These are phyloP conservation scores for Geotrichum macrosporum DNA, from an alignment of 1,139 yeast species.

Conservation along the genomic window DNA sequence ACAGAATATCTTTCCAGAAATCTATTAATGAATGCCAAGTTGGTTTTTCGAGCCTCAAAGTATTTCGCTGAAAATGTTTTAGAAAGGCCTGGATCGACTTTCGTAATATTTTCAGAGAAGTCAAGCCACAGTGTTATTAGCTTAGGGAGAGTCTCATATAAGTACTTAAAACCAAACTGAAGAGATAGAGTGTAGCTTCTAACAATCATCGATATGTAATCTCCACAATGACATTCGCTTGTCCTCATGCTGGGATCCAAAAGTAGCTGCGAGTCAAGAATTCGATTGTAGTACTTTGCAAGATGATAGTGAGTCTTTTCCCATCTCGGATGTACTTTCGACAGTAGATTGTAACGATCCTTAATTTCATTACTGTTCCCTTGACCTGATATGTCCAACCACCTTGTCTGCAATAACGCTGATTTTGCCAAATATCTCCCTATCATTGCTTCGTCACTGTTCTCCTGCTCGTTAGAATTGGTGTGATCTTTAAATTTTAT, in stretches of 20 bases:
- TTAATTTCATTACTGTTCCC: constrained; percentile 72
- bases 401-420: constrained; percentile 74
- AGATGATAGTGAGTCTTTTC: constrained; percentile 77
- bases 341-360: constrained; percentile 60
- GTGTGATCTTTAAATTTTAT: constrained; percentile 15
- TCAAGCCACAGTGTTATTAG: constrained; percentile 90
- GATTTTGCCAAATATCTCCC: constrained; percentile 27
- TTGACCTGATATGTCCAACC: constrained; percentile 87
- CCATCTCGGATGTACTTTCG: constrained; percentile 57
- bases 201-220: constrained; percentile 63
- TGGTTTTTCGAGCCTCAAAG: constrained; percentile 25
- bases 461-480: neutral
- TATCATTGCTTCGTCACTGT: constrained; percentile 13
- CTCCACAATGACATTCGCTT: constrained; percentile 46
- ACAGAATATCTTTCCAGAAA: constrained; percentile 43
- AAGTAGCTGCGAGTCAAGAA: constrained; percentile 57
- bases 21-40: constrained; percentile 32
- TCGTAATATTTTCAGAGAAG: constrained; percentile 49
- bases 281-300: constrained; percentile 74
- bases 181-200: constrained; percentile 63
- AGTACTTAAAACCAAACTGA: constrained; percentile 61
- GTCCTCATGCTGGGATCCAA: constrained; percentile 39
- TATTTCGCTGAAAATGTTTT: constrained; percentile 22
- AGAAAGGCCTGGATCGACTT: constrained; percentile 20
- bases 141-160: constrained; percentile 85